Evolutionary conservation across 495 filamentous ascomycete species (phyloP), one percentile per base, ranked within the genome.

Genomic region (Annulohypoxylon stygium): DNA sequence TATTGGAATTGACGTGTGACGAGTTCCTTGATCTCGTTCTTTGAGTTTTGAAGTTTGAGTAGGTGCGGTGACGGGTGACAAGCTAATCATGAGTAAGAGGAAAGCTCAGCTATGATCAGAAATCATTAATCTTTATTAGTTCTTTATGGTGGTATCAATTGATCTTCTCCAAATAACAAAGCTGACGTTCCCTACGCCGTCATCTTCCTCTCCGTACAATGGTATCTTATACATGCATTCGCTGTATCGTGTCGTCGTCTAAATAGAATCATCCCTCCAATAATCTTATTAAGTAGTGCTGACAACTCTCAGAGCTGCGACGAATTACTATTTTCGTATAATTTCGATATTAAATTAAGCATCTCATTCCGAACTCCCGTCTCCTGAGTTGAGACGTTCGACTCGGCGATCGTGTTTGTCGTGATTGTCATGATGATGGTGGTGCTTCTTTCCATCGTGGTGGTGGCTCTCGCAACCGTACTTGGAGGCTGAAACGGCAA

Each of bases 221-320:
- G 47, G 61, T 71, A 71, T 71, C 61, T 53, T 37, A 41, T 54
- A 60, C 20, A 30, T 50, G 18, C 41, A 14, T 26, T 36, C 53
- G 16, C 36, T 25, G 41, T 59, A 18, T 16, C 14, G 10, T 18
- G 7, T 26, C 16, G 23, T 59, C 34, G 23, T 59, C 18, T 10
- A 41, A 16, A 18, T 18, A 3, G 55, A 23, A 41, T 5, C 30
- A 41, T 5, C 30, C 9, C 30, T 20, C 16, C 30, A 45, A 12
- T 7, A 18, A 65, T 64, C 45, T 23, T 43, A 41, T 54, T 55
- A 55, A 65, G 9, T 57, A 34, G 20, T 16, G 39, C 34, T 45
- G 23, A 47, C 20, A 55, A 54, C 48, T 43, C 50, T 12, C 30
- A 37, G 34, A 64, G 45, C n/a, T 10, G 43, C 6, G 14, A 4